Evolutionary conservation across 2,329 filamentous ascomycete genomes (phyloP), one percentile per base, ranked within the genome.

Genomic region (Colletotrichum liaoningense): DNA sequence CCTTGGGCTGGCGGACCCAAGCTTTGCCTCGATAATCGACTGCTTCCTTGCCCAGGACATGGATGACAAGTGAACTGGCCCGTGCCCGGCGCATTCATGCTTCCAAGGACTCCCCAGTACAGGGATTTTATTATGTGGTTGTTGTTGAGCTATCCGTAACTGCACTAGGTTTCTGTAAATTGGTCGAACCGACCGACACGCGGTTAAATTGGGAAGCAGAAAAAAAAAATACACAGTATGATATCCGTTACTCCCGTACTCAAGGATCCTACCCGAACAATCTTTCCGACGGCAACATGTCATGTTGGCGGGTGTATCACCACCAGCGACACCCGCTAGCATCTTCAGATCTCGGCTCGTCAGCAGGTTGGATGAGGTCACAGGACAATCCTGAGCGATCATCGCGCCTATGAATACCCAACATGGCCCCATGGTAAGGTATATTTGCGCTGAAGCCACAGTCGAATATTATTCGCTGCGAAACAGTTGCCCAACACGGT

Each of bases 401-500:
- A 12, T 30, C 33, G 19, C 54, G 52, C 24, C 7, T 11, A 49
- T 22, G 42, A 49, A 49, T 8, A 22, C 19, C 19, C 16, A 11
- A 11, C 4, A 49, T 49, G 8, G 42, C 42, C 9, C 19, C 42
- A 9, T 11, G 19, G 19, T 42, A 8, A 42, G 14, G 38, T 42
- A 54, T 16, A 11, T 52, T 14, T 14, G 19, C 9, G 22, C 16
- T 49, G 59, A 52, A 52, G 46, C 35, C 42, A 9, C 28, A 52
- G 12, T 57, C 26, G 59, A 64, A 12, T 28, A 24, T 24, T 26
- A 9, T 19, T 35, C 22, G 33, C 22, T 26, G 42, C 65, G 59
- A 63, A 69, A 69, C 65, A 64, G 55, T 19, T 69, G 33, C 66
- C 69, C 33, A 72, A 63, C 69, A 28, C 63, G 54, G 66, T 72